These are phyloP conservation scores for Puccinia polysora DNA, from an alignment of 1,284 basidiomycete genomes.

Conservation along the genomic window DNA sequence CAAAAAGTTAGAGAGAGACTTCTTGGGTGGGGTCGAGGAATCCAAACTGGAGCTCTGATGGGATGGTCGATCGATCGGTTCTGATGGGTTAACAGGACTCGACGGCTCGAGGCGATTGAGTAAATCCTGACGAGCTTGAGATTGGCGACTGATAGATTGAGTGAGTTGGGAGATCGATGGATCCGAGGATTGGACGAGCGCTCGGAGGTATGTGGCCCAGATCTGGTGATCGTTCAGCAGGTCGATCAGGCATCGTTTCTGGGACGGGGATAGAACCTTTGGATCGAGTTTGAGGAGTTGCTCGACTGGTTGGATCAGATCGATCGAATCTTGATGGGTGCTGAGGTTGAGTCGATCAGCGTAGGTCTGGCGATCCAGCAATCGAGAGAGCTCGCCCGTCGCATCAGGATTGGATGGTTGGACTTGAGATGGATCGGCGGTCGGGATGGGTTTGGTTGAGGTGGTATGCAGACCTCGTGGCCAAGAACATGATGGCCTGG, in stretches of 20 bases:
- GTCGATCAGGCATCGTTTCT: background rate
- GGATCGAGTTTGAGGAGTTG: background rate
- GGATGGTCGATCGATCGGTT: background rate
- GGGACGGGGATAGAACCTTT: background rate
- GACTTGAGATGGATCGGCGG: background rate
- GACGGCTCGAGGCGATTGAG: conserved; percentile 4
- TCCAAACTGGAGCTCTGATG: background rate
- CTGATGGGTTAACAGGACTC: too few relatives aligned
- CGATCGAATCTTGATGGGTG: background rate
- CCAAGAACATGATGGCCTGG: too few relatives aligned
- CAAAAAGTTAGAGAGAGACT: background rate
- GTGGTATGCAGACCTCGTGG: background rate
- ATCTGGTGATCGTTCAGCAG: background rate
- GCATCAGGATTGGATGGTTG: background rate
- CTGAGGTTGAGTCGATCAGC: too few relatives aligned
- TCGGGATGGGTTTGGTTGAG: background rate
- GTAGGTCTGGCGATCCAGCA: background rate
- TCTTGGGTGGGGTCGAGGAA: background rate
- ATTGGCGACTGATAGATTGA: conserved; percentile 1
- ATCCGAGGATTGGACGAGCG: conserved; percentile 13
- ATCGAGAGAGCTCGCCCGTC: background rate
- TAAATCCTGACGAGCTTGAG: conserved; percentile 10
- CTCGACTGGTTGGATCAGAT: conserved; percentile 7
- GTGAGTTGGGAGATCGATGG: conserved; percentile 12
- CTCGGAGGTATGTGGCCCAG: conserved; percentile 22